Base-by-base conservation (phyloP, 2,329 filamentous ascomycete species). In the Pezicula radicicola region DNA sequence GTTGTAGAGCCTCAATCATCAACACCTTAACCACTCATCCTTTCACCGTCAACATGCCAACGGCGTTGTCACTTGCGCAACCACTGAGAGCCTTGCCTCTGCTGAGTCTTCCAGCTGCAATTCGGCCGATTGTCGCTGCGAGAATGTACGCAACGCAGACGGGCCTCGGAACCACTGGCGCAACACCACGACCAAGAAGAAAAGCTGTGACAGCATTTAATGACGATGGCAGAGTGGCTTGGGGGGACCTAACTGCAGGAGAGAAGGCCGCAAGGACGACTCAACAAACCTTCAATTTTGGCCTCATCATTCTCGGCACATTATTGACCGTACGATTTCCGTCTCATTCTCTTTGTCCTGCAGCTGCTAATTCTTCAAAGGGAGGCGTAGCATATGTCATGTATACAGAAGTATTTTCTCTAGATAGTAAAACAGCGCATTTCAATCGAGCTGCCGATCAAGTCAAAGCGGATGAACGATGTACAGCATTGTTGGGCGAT, bases 241-340 rank as follows among this genome's bases (percentile, higher is more conserved):
- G 93, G 93, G 79, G 75, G 3, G 78, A 94, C 50, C 79, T 97
- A 2, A 91, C 86, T 1, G 75, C 73, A 0, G 75, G 75, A 45
- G 93, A 97, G 68, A 97, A 96, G 70, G 84, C 85, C 3, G 88
- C 87, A 21, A 82, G 93, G 37, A 89, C 91, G 8, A 93, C 90
- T 1, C 92, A 97, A 70, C 93, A 97, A 70, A 88, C 87, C 15
- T 87, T 96, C 75, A 97, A 97, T 70, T 84, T 96, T 59, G 79
- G 87, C 59, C 71, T 97, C 56, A 83, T 97, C 8, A 60, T 91
- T 1, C 75, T 86, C 7, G 93, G 93, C 25, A 72, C 92, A 10
- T 79, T 84, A 33, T 75, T 93, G 61, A 96, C 92, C 35, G 89
- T 91, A 76, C 56, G 78, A 61, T 37, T 37, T 18, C 9, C 46